Base-by-base conservation (phyloP, 148 eudicot genomes). In the Amaranthus cruentus region DNA sequence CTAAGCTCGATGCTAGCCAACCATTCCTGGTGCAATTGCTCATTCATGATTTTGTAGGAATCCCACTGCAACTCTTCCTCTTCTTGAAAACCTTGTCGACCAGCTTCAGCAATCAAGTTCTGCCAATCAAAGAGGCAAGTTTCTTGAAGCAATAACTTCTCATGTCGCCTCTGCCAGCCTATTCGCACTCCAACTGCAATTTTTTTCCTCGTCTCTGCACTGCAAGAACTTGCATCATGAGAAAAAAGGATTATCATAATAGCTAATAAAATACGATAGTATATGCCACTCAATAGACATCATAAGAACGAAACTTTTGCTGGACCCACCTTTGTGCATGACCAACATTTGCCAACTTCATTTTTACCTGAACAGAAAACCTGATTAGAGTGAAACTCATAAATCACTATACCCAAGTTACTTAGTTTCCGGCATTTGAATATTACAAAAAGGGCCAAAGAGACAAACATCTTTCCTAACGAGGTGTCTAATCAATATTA, bases 31-130 rank as follows among this genome's bases (percentile, higher is more conserved):
- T 86, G 76, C 74, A 91, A 85, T 84, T 87, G 85, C 73, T 85
- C 46, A 72, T 68, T 80, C 81, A 95, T 74, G 53, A 83, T 83
- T 75, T 85, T 64, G 73, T 88, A 95, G 50, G 98, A 95, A 74
- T 95, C 79, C 98, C 98, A 95, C 73, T 86, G 90, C 74, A 89
- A 70, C 78, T 90, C 94, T 70, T 95, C 94, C 74, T 92, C 87
- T 9, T 83, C 87, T 73, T 46, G 54, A 68, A 85, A 76, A 60
- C 97, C 99, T 76, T 55, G 79, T 72, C 88, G 82, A 74, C 90
- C 87, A 79, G 96, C 87, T 57, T 85, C 87, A 75, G 97, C 96
- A 78, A 95, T 81, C 69, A 90, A 69, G 79, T 90, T 87, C 62
- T 88, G 90, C 97, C 97, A 95, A 28, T 90, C 86, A 72, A 80